Base-by-base conservation (phyloP, 495 filamentous ascomycete genomes). In the Neurospora pannonica region DNA sequence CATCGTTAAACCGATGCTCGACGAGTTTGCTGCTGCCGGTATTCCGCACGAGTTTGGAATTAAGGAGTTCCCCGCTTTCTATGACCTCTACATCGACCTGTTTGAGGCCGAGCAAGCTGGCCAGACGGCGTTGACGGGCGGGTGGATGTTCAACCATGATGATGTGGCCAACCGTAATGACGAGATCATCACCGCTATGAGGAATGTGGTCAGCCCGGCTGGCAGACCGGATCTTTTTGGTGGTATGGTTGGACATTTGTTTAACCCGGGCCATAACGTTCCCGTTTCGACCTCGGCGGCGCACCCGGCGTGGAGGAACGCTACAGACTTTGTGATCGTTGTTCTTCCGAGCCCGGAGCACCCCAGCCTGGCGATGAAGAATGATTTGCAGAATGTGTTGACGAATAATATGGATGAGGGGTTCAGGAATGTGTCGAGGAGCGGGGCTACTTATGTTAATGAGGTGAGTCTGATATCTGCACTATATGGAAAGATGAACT, bases 221-320 rank as follows among this genome's bases (percentile, higher is more conserved):
- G 54, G 54, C 2, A 71, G 42, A 62, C 78, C 73, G 10, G 78
- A 78, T 71, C 0, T 76, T 13, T 75, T 78, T 21, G 74, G 76
- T 31, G 67, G 77, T 36, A 75, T 81, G 67, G 71, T 81, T 54
- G 83, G 85, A 0, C 85, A 86, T 75, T 38, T 85, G 73, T 79
- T 86, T 42, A 81, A 84, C 72, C 85, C 85, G 0, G 84, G 85
- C 11, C 70, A 81, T 70, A 79, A 76, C 38, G 72, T 72, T 3
- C 80, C 80, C 0, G 73, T 76, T 13, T 70, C 76, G 70, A 77
- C 77, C 38, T 86, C 80, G 76, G 82, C 89, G 0, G 85, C 87
- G 7, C 87, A 88, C 76, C 88, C 88, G 0, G 86, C 87, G 6
- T 90, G 86, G 85, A 71, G 81, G 4, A 77, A 79, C 71, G 75